These are phyloP conservation scores for Aspergillus tanneri DNA, from an alignment of 2,329 filamentous ascomycete species.

Conservation along the genomic window DNA sequence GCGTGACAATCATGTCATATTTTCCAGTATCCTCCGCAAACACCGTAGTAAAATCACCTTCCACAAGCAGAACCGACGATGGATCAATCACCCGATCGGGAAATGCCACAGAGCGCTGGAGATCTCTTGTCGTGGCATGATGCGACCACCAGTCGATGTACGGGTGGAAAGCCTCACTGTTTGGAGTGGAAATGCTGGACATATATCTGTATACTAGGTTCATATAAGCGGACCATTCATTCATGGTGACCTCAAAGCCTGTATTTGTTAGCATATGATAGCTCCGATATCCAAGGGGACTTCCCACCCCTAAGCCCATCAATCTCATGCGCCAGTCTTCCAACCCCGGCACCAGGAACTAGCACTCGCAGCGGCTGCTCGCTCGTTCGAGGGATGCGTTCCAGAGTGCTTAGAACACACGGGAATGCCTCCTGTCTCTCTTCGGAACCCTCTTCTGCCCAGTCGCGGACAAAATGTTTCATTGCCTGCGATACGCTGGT, in stretches of 20 bases:
- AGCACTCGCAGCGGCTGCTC: constrained; percentile 41
- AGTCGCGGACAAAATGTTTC: constrained; percentile 60
- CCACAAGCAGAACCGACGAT: constrained; percentile 42
- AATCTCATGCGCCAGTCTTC: constrained; percentile 54
- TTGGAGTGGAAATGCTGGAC: constrained; percentile 29
- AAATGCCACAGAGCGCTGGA: constrained; percentile 49
- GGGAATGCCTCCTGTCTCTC: constrained; percentile 47
- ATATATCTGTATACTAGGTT: constrained; percentile 56
- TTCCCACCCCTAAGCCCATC: constrained; percentile 41
- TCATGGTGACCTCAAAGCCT: constrained; percentile 55
- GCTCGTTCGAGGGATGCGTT: constrained; percentile 4
- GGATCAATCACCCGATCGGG: constrained; percentile 44
- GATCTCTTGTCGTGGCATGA: constrained; percentile 50
- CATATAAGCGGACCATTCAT: constrained; percentile 61
- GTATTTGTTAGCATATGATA: background rate
- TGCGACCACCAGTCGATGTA: constrained; percentile 60
- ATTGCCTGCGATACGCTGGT: constrained; percentile 54
- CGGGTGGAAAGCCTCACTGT: constrained; percentile 43
- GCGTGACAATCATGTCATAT: constrained; percentile 55
- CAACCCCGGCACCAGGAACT: constrained; percentile 55
- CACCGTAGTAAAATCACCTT: constrained; percentile 57
- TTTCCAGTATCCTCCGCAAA: constrained; percentile 24
- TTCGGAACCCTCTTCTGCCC: constrained; percentile 50
- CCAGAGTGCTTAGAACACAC: constrained; percentile 33
- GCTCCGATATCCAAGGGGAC: background rate